Conservation (phyloP, 2,329 filamentous ascomycete genomes). For the Trichoderma atrobrunneum region DNA sequence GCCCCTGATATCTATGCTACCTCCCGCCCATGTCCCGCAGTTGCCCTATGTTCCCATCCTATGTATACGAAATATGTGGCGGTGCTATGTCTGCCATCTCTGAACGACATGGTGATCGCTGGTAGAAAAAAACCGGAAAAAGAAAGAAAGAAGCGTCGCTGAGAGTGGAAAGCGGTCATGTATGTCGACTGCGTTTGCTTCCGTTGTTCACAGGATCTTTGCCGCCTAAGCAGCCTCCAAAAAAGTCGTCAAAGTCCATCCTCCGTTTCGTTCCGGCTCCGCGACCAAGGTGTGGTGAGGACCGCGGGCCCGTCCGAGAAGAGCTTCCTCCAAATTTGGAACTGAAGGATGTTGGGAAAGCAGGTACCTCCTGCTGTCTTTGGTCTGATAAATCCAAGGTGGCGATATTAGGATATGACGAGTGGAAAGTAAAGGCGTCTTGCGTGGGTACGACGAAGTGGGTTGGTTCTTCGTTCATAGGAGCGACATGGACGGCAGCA, state of each 20-base stretch:
- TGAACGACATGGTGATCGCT: conserved; percentile 18
- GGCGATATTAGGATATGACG: conserved; percentile 59
- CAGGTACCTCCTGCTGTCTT: conserved; percentile 39
- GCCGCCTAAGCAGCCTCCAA: conserved; percentile 63
- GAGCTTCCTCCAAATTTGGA: conserved; percentile 30
- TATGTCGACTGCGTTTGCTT: conserved; percentile 52
- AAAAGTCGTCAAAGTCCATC: conserved; percentile 71
- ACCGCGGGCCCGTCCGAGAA: conserved; percentile 28
- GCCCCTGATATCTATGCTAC: conserved; percentile 38
- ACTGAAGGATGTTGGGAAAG: conserved; percentile 28
- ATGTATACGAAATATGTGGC: conserved; percentile 20
- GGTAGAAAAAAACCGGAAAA: not conserved
- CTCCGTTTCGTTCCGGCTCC: conserved; percentile 70
- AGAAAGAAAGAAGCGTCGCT: not conserved
- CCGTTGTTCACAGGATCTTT: conserved; percentile 56
- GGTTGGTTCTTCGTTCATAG: conserved; percentile 31
- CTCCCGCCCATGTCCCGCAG: conserved; percentile 33
- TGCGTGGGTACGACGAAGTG: conserved; percentile 53
- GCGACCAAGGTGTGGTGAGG: conserved; percentile 51
- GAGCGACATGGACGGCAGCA: conserved; percentile 27
- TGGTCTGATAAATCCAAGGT: conserved; percentile 59
- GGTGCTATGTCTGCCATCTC: not conserved
- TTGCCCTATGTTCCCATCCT: conserved; percentile 31
- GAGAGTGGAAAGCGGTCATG: conserved; percentile 25
- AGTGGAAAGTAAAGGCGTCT: conserved; percentile 68